Base-by-base conservation (phyloP, 2,329 filamentous ascomycete species). In the Moelleriella libera region DNA sequence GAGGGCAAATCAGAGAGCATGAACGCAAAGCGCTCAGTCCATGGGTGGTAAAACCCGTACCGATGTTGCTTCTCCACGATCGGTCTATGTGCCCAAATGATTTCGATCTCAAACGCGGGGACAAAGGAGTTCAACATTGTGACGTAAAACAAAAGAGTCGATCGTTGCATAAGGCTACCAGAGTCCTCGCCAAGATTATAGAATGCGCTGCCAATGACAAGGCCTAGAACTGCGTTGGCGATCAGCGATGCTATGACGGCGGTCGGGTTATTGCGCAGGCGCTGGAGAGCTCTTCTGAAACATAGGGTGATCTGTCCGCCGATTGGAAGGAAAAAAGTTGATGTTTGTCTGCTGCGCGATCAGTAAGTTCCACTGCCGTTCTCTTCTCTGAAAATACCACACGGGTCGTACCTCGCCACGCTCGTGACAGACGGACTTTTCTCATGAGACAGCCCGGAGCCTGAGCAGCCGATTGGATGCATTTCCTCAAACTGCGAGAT, bases 21-120 rank as follows among this genome's bases (percentile, higher is more conserved):
- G 6, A 85, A 92, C 0, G 85, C 80, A 50, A 86, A 74, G 10
- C 88, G 85, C 70, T 95, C 88, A 12, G 87, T 83, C 10, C 83
- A 88, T 0, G 89, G 87, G 58, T 94, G 88, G 57, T 95, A 94
- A 29, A 95, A 73, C n/a, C 88, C 87, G 60, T 94, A 95, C 48
- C 83, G 80, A 48, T 75, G 69, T 57, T 96, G 88, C 62, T 94
- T 95, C 60, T 94, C 87, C 51, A 95, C 86, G 56, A 95, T 94
- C 1, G 85, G 84, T 40, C 89, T 83, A 74, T 94, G 88, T 2
- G 85, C 78, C 60, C 90, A 95, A 5, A 94, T 74, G 0, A 43
- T 29, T 7, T 28, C 28, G 40, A 41, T 6, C 5, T 92, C 86
- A 41, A 90, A 74, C 47, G 84, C 83, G 61, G 79, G 83, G 52